Evolutionary conservation across 768 basidiomycete genomes (phyloP), one percentile per base, ranked within the genome.

Genomic region (Tremella fuciformis): DNA sequence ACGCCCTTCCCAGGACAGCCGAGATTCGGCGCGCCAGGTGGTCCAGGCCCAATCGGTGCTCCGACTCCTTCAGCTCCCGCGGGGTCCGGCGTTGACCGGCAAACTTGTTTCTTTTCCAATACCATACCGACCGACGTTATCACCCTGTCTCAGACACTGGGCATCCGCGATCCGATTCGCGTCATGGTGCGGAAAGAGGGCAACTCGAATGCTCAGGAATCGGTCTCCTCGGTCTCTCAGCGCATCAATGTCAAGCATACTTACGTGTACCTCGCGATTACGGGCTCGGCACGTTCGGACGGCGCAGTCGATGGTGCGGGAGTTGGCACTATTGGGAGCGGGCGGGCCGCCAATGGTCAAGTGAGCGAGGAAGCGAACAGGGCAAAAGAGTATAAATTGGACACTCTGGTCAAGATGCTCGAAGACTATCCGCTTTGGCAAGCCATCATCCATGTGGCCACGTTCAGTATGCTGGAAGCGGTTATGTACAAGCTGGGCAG

Each of bases 251-350:
- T 98, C 34, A 88, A 93, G 55, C 94, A 98, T 71, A 97, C 89
- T 78, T 99, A 98, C 78, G 83, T 98, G 39, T 99, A 96, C 74
- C 83, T 97, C 24, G 90, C 94, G 1, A 91, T 97, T 76, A 93
- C 91, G 1, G 89, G 73, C 2, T 73, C 74, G 1, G 67, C 91
- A 13, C 87, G 88, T 18, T 68, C 75, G 11, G 85, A 87, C 55
- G 48, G 21, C 8, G 41, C 53, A 25, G 88, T 44, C 80, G 83
- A 22, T 85, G 59, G 57, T 56, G 48, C 60, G 40, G 76, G 75
- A n/a, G 80, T 84, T 13, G 73, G 92, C 7, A 93, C 93, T 58
- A 96, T 96, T 65, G 92, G 92, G 16, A 91, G 89, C 37, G 92
- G 93, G n/a, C 80, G 92, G 62, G 84, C 53, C 6, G 58, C 55